Conservation (phyloP, 2,329 filamentous ascomycete species). For the Aspergillus novofumigatus region DNA sequence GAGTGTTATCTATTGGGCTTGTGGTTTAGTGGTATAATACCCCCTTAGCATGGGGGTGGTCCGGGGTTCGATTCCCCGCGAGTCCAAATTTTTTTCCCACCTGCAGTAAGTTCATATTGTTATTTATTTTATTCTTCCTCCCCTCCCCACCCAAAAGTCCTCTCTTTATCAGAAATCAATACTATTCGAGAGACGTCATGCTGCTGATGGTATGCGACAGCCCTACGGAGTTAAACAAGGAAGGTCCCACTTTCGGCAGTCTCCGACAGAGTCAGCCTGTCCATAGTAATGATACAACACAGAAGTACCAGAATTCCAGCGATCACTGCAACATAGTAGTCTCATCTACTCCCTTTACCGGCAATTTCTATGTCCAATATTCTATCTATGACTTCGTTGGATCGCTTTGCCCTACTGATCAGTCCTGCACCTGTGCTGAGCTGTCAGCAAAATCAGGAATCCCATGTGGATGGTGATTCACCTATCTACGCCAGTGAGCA, state of each 20-base stretch:
- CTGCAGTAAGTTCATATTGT: too few relatives aligned
- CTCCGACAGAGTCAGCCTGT: background rate
- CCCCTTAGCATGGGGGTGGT: constrained; percentile 47
- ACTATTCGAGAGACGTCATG: background rate
- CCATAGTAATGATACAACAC: too few relatives aligned
- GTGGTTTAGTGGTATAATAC: constrained; percentile 49
- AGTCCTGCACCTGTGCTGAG: background rate
- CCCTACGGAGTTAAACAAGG: too few relatives aligned
- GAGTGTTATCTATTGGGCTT: too few relatives aligned
- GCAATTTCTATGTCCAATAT: background rate
- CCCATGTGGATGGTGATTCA: background rate
- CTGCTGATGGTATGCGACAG: background rate
- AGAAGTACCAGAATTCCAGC: background rate
- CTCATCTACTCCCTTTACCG: background rate
- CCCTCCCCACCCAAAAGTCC: too few relatives aligned
- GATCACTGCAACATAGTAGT: background rate
- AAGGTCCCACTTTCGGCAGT: background rate
- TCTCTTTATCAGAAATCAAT: background rate
- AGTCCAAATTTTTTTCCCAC: constrained; percentile 33
- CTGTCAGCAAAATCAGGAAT: background rate
- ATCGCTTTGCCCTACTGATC: background rate
- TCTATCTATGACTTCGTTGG: background rate
- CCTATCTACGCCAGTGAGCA: background rate
- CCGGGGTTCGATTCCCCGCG: constrained; percentile 48
- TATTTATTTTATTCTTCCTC: too few relatives aligned